Conservation (phyloP, 805 yeast genomes). For the Monosporozyma servazzii region DNA sequence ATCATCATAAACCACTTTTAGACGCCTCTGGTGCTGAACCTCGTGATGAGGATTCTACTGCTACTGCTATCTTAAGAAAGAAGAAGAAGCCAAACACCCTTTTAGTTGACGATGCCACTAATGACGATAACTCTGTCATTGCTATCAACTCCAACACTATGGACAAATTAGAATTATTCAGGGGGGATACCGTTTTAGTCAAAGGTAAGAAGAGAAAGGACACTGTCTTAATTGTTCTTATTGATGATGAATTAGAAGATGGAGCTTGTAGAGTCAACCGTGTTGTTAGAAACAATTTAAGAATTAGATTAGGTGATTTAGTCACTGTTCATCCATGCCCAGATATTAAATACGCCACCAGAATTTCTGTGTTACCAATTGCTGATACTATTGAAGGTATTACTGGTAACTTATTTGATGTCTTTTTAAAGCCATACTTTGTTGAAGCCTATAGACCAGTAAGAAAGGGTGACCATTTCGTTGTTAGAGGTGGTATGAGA, state of each 20-base stretch:
- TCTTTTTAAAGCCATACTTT: conserved; percentile 92
- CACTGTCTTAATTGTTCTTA: conserved; percentile 89
- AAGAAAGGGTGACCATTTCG: conserved; percentile 91
- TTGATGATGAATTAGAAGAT: conserved; percentile 94
- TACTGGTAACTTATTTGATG: conserved; percentile 93
- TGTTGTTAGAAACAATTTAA: conserved; percentile 88
- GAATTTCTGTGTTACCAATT: conserved; percentile 91
- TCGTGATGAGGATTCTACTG: conserved; percentile 60
- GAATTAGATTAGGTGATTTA: conserved; percentile 90
- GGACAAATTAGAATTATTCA: conserved; percentile 88
- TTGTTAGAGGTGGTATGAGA: conserved; percentile 98
- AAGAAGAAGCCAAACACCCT: conserved; percentile 96
- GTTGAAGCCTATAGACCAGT: conserved; percentile 99
- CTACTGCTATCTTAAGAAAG: conserved; percentile 93
- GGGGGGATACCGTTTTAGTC: conserved; percentile 95
- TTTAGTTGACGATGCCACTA: conserved; percentile 92
- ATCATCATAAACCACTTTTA: conserved; percentile 38
- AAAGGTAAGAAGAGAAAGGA: conserved; percentile 98
- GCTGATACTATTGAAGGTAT: conserved; percentile 98
- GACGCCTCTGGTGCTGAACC: conserved; percentile 64
- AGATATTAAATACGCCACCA: conserved; percentile 91
- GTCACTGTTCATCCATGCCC: conserved; percentile 92
- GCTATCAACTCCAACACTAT: conserved; percentile 91
- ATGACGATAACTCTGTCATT: conserved; percentile 94
- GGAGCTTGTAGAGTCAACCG: conserved; percentile 92